Conservation (phyloP, 306 rosid species). For the Purshia tridentata region DNA sequence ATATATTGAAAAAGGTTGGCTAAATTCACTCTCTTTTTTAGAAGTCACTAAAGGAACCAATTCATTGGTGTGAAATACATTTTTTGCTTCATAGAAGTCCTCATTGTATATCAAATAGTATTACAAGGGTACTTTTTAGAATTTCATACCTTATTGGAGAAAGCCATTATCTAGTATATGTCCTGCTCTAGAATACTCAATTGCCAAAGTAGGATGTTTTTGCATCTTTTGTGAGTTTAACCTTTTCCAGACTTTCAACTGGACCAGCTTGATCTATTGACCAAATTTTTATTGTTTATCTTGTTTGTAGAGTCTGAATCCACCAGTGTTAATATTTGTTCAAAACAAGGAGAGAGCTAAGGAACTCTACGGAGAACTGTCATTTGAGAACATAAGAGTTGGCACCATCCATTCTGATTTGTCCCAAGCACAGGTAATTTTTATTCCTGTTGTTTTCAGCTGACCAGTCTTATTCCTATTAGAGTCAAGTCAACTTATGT, state of each 20-base stretch:
- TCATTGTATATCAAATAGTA: background rate
- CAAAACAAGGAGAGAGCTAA: constrained; percentile 99
- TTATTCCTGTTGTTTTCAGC: constrained; percentile 14
- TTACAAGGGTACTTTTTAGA: background rate
- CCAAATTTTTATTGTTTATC: constrained; percentile 21
- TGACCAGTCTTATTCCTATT: background rate
- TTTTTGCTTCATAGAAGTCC: constrained; percentile 3
- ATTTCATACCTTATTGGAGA: background rate
- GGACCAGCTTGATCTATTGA: constrained; percentile 21
- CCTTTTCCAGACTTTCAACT: constrained; percentile 11
- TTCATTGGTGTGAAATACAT: background rate
- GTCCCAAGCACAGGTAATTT: constrained; percentile 67
- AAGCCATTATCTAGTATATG: background rate
- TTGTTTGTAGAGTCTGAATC: constrained; percentile 68
- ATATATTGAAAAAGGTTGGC: background rate
- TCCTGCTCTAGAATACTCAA: constrained; percentile 1
- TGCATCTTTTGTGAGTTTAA: constrained; percentile 4
- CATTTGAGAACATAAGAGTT: constrained; percentile 71
- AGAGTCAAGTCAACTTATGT: too few species aligned
- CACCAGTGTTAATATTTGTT: constrained; percentile 81
- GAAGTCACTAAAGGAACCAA: background rate
- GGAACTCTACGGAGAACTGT: constrained; percentile 74
- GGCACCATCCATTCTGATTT: constrained; percentile 88
- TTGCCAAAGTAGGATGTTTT: background rate
- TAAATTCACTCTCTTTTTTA: background rate